Base-by-base conservation (phyloP, 2,329 filamentous ascomycete species). In the Phoma sp. region DNA sequence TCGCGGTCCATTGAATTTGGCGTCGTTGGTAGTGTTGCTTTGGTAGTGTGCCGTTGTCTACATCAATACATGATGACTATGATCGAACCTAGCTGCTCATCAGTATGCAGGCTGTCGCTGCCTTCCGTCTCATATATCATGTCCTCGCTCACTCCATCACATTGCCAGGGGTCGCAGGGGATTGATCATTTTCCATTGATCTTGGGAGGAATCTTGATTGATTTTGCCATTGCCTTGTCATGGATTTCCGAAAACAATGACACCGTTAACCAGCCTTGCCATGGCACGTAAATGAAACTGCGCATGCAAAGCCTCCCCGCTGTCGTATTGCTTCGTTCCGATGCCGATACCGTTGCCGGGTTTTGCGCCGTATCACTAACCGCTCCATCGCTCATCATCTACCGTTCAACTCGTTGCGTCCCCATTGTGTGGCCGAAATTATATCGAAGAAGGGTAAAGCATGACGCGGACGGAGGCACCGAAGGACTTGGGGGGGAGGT, bases 381-480 rank as follows among this genome's bases (percentile, higher is more conserved):
- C 55, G 53, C 60, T 61, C 60, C 63, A 61, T 63, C 62, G 52
- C 58, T 59, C 60, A 55, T 59, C 61, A 58, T 62, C 62, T 60
- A 62, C 59, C 63, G 54, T 62, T 58, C 27, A 9, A 29, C 27
- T 29, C 58, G 58, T 64, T 57, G 58, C 61, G 58, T 66, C 65
- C 66, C 61, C 59, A 58, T 60, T 9, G 27, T 6, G 59, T 64
- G 62, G 63, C 67, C 64, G 66, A 66, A 67, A 65, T 89, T 93
- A 96, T 89, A 97, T 95, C 84, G 91, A 92, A 77, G 91, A 96
- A 81, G 92, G 92, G 87, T 96, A 96, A 82, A 96, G 86, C 92
- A 96, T 96, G 82, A 96, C 87, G 82, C 93, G 89, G 83, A 96
- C 90, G 75, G 90, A 93, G 78, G 92, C 72, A 66, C 73, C 71